phyloP scores from a whole-genome alignment of 2,329 filamentous ascomycete species.

The Calonectria hawksworthii region DNA sequence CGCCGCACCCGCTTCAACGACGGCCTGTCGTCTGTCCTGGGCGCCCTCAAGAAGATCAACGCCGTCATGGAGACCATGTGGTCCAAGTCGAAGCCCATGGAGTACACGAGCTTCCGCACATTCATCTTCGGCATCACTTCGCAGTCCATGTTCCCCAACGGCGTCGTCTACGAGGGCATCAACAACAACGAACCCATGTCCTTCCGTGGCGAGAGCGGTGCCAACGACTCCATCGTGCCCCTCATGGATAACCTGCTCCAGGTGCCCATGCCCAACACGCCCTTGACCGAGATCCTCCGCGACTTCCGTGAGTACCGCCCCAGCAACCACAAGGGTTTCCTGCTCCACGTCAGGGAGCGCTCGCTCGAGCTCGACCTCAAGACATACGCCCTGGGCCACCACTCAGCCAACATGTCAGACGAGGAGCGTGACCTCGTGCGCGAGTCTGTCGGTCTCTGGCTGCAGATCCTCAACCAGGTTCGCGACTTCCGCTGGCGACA shows the following conservation, averaged over 20 bases:
- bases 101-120: slow-evolving; percentile 92
- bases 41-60: slow-evolving; percentile 76
- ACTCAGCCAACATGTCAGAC: slow-evolving; percentile 36
- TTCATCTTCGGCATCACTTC: slow-evolving; percentile 98
- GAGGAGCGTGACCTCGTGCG: slow-evolving; percentile 61
- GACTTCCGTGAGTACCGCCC: slow-evolving; percentile 94
- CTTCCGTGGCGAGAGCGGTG: slow-evolving; percentile 93
- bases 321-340: slow-evolving; percentile 88
- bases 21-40: slow-evolving; percentile 72
- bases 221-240: slow-evolving; percentile 95
- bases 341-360: slow-evolving; percentile 75
- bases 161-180: slow-evolving; percentile 90
- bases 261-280: slow-evolving; percentile 89
- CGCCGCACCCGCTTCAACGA: slow-evolving; percentile 73
- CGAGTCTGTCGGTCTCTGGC: slow-evolving; percentile 71
- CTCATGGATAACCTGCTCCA: slow-evolving; percentile 90
- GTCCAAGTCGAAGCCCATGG: slow-evolving; percentile 84
- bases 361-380: slow-evolving; percentile 67
- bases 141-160: slow-evolving; percentile 94
- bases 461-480: slow-evolving; percentile 79
- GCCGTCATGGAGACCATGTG: slow-evolving; percentile 92
- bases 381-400: slow-evolving; percentile 66
- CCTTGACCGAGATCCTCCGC: slow-evolving; percentile 86
- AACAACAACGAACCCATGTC: slow-evolving; percentile 77
- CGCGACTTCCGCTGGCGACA: slow-evolving; percentile 87